Conservation (phyloP, 2,329 filamentous ascomycete species). For the Cladorrhinum sp. region DNA sequence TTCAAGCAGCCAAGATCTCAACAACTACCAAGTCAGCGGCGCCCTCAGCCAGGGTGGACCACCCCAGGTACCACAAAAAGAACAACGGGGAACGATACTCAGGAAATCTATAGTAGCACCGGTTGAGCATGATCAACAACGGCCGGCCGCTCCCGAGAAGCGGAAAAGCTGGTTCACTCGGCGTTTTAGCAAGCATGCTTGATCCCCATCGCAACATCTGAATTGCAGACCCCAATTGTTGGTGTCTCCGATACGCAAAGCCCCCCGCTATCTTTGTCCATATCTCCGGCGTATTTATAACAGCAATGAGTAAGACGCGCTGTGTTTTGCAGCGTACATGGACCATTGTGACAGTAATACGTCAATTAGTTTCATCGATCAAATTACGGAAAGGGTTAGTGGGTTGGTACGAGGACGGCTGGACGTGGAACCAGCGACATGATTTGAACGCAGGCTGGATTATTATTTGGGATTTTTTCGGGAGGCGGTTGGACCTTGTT, state of each 20-base stretch:
- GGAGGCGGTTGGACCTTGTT: background rate
- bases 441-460: background rate
- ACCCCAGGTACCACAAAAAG: slow-evolving; percentile 36
- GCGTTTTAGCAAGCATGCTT: slow-evolving; percentile 65
- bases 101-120: slow-evolving; percentile 25
- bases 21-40: slow-evolving; percentile 23
- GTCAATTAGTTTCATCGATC: background rate
- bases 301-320: background rate
- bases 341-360: background rate
- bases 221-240: background rate
- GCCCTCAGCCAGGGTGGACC: slow-evolving; percentile 18
- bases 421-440: background rate
- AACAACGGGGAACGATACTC: slow-evolving; percentile 24
- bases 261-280: background rate
- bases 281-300: background rate
- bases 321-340: background rate
- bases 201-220: background rate
- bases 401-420: background rate
- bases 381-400: background rate
- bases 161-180: slow-evolving; percentile 87
- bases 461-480: background rate
- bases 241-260: slow-evolving; percentile 6
- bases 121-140: slow-evolving; percentile 25
- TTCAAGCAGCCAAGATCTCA: slow-evolving; percentile 18
- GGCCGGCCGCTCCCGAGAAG: slow-evolving; percentile 57